phyloP scores from a whole-genome alignment of 2,329 filamentous ascomycete genomes.

The Neurospora crassa region DNA sequence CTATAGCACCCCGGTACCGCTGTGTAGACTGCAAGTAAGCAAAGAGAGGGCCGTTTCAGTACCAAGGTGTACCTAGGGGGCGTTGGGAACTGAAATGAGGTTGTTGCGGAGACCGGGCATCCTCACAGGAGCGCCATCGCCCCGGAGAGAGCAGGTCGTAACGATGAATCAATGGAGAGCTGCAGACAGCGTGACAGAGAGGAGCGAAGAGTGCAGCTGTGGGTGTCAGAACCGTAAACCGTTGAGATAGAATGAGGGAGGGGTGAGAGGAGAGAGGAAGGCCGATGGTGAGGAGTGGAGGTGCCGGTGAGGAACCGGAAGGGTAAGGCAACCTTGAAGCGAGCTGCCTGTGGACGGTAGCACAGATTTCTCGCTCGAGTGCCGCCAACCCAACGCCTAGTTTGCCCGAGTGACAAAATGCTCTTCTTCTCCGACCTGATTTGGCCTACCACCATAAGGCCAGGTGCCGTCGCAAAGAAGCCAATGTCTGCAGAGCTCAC shows the following conservation, averaged over 20 bases:
- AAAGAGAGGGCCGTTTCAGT: constrained; percentile 11
- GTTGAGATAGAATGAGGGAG: constrained; percentile 4
- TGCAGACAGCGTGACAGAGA: constrained; percentile 12
- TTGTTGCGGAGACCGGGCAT: constrained; percentile 12
- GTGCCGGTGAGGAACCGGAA: constrained; percentile 2
- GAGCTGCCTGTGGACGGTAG: constrained; percentile 7
- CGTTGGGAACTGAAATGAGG: constrained; percentile 5
- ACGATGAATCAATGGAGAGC: constrained; percentile 8
- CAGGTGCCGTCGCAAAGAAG: background rate
- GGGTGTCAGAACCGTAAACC: constrained; percentile 7
- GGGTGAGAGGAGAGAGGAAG: constrained; percentile 8
- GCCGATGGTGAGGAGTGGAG: constrained; percentile 1
- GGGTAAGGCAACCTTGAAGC: constrained; percentile 3
- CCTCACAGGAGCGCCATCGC: constrained; percentile 19
- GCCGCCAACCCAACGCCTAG: constrained; percentile 10
- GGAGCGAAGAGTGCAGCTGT: constrained; percentile 15
- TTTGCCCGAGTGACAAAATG: background rate
- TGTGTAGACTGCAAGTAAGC: constrained; percentile 8
- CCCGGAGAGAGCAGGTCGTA: constrained; percentile 8
- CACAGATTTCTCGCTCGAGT: constrained; percentile 11
- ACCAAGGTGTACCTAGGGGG: constrained; percentile 6
- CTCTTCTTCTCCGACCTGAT: background rate
- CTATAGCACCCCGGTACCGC: constrained; percentile 5
- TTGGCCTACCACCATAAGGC: background rate
- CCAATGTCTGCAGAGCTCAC: background rate